phyloP scores from a whole-genome alignment of 192 early-diverging fungal genomes.

The Podila epicladia region DNA sequence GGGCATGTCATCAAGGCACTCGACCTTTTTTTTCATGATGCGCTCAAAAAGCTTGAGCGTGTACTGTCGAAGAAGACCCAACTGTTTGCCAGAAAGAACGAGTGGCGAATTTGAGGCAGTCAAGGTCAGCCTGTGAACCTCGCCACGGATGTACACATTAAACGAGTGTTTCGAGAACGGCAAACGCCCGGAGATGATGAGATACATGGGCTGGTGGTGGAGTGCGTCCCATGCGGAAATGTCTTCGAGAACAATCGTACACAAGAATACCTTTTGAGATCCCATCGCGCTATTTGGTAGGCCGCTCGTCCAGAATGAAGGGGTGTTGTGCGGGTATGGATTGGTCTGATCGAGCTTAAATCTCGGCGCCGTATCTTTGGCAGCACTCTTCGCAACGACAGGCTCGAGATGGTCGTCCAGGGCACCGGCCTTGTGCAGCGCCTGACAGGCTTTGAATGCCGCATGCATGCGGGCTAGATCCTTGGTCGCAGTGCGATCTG shows the following conservation, averaged over 20 bases:
- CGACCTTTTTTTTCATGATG: slow-evolving; percentile 55
- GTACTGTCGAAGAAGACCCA: slow-evolving; percentile 57
- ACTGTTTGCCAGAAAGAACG: slow-evolving; percentile 37
- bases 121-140: slow-evolving; percentile 18
- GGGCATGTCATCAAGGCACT: slow-evolving; percentile 61
- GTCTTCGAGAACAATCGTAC: slow-evolving; percentile 29
- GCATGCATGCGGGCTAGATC: slow-evolving; percentile 72
- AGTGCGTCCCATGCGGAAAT: slow-evolving; percentile 14
- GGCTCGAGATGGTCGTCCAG: slow-evolving; percentile 82
- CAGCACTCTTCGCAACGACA: slow-evolving; percentile 21
- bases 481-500: slow-evolving; percentile 64
- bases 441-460: slow-evolving; percentile 75
- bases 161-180: slow-evolving; percentile 37
- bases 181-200: slow-evolving; percentile 53
- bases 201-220: slow-evolving; percentile 52
- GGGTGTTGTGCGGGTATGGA: slow-evolving; percentile 26
- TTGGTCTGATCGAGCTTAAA: slow-evolving; percentile 22
- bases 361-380: neutral
- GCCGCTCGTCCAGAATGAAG: slow-evolving; percentile 50
- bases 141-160: slow-evolving; percentile 43
- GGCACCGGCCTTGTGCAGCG: slow-evolving; percentile 73
- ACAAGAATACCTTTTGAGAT: slow-evolving; percentile 21
- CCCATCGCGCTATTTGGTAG: neutral
- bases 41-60: slow-evolving; percentile 59
- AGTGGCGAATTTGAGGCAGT: neutral